Base-by-base conservation (phyloP, 1,284 basidiomycete species). In the Ustilago nuda region DNA sequence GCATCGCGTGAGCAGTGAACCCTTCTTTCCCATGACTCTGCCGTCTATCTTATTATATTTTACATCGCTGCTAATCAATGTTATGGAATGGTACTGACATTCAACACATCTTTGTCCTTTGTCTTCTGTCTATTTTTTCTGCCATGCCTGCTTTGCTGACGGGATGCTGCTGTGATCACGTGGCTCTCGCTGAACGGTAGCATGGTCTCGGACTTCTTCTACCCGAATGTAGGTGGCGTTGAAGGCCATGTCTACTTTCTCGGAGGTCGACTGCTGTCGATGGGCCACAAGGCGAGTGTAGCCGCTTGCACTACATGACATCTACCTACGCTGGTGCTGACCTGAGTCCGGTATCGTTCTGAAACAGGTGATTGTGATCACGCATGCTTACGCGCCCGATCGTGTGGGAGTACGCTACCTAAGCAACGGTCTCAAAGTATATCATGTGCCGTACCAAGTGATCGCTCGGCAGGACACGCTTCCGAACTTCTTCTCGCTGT, bases 191-290 rank as follows among this genome's bases (percentile, higher is more conserved):
- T 36, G 30, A 17, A n/a, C 23, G 50, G 30, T 15, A 95, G 94
- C 32, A 95, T 99, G 93, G 91, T 98, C 54, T 94, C 92, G 55
- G 96, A 99, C 87, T 99, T 98, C 88, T 99, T 98, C 88, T 92
- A 94, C 84, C 96, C 96, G 0, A 90, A 91, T 72, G 92, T 97
- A 3, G 97, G 97, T 30, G 97, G 97, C 11, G 95, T 99, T 30
- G 97, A 99, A 87, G 95, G 92, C 72, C 95, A 98, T 86, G 95
- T 98, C 57, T 98, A 94, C 87, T 76, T 76, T 71, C 46, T 84
- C 35, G 76, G 73, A 9, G 79, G 81, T 48, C 91, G 92, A 64
- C 90, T 99, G 56, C 90, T 95, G 61, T 89, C 89, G 46, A 89
- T 90, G 33, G 94, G 95, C 1, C 95, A 99, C 86, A 95, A 93